These are phyloP conservation scores for Pythium aristosporum DNA, from an alignment of 352 stramenopile genomes.

Conservation along the genomic window DNA sequence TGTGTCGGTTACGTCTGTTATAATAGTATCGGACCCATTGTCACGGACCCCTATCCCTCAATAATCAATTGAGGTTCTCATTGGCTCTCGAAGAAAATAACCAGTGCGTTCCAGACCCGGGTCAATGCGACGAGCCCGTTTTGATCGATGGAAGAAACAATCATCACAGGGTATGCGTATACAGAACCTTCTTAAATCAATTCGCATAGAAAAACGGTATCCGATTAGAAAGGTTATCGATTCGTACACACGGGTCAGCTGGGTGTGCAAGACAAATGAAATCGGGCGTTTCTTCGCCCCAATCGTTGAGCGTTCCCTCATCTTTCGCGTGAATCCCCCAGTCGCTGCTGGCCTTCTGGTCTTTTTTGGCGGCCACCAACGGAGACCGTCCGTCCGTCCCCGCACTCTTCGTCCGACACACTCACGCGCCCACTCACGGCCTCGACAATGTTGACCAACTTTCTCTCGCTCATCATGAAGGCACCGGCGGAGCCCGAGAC, in stretches of 20 bases:
- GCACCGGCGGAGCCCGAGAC: constrained; percentile 2
- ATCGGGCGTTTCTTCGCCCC: neutral
- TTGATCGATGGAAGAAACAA: neutral
- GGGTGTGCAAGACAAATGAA: constrained; percentile 1
- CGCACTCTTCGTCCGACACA: neutral
- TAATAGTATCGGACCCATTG: neutral
- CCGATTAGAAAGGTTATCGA: neutral
- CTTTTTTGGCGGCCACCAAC: neutral
- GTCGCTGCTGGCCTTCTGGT: neutral
- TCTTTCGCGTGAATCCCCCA: neutral
- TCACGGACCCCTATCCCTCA: neutral
- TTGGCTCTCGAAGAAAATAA: constrained; percentile 8
- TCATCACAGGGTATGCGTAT: too few relatives aligned
- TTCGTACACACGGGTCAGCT: neutral
- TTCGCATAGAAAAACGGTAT: too few relatives aligned
- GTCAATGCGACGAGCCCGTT: neutral
- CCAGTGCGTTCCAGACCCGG: constrained; percentile 2
- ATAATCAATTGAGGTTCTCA: constrained; percentile 3
- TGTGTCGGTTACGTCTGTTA: neutral
- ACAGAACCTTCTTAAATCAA: too few relatives aligned
- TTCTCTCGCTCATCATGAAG: constrained; percentile 15
- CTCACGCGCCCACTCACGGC: neutral
- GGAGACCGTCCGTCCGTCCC: neutral
- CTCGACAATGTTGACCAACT: constrained; percentile 9
- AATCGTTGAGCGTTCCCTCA: neutral